Conservation (phyloP, 1,284 basidiomycete genomes). For the Erythrobasidium hasegawianum region DNA sequence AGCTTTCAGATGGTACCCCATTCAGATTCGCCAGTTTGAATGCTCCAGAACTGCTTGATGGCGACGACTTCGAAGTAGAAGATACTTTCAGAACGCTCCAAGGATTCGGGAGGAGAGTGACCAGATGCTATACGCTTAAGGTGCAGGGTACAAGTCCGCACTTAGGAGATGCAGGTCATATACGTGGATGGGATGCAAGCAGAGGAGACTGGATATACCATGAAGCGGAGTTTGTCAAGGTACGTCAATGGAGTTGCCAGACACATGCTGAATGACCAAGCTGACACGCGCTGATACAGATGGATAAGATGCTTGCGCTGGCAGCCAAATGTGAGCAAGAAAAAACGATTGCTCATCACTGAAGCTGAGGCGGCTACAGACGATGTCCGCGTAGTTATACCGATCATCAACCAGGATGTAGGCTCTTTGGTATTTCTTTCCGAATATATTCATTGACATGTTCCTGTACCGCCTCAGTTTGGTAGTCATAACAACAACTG, state of each 20-base stretch:
- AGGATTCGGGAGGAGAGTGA: slow-evolving; percentile 41
- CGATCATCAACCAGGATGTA: slow-evolving; percentile 43
- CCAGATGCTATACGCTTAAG: slow-evolving; percentile 44
- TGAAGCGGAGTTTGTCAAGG: slow-evolving; percentile 38
- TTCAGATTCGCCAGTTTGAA: slow-evolving; percentile 37
- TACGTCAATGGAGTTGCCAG: slow-evolving; percentile 28
- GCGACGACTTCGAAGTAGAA: slow-evolving; percentile 41
- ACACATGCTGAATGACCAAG: not conserved
- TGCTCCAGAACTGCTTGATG: slow-evolving; percentile 44
- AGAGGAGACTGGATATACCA: slow-evolving; percentile 46
- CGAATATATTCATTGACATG: not conserved
- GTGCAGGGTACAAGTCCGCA: slow-evolving; percentile 40
- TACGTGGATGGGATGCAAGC: slow-evolving; percentile 41
- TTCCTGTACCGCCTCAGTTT: too few species aligned
- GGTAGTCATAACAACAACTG: slow-evolving; percentile 31
- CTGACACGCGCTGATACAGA: slow-evolving; percentile 1
- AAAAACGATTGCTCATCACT: not conserved
- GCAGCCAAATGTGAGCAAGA: slow-evolving; percentile 37
- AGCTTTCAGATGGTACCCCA: slow-evolving; percentile 24
- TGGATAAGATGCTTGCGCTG: slow-evolving; percentile 40
- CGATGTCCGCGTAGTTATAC: slow-evolving; percentile 43
- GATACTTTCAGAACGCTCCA: slow-evolving; percentile 38
- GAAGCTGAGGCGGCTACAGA: slow-evolving; percentile 5
- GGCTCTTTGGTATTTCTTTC: slow-evolving; percentile 16
- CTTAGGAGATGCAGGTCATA: slow-evolving; percentile 41